These are phyloP conservation scores for Talaromyces rugulosus DNA, from an alignment of 2,329 filamentous ascomycete species.

Conservation along the genomic window DNA sequence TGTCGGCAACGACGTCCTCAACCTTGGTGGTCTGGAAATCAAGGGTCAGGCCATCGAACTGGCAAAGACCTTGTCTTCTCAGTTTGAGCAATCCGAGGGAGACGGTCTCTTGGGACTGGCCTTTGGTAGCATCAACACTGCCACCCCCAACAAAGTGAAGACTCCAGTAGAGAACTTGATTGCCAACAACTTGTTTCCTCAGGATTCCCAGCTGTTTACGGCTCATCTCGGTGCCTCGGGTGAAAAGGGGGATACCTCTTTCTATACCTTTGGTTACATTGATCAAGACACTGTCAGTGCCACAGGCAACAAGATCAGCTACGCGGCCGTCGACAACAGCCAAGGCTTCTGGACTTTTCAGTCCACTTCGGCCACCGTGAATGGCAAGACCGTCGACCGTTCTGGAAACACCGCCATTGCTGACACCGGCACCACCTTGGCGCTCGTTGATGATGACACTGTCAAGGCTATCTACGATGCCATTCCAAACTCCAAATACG, in stretches of 20 bases:
- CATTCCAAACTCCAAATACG: constrained; percentile 59
- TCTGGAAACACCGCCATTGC: constrained; percentile 62
- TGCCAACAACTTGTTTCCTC: constrained; percentile 50
- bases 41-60: constrained; percentile 62
- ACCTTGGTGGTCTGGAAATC: constrained; percentile 58
- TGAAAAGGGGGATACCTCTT: constrained; percentile 46
- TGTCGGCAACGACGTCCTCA: constrained; percentile 61
- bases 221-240: constrained; percentile 55
- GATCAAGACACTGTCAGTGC: constrained; percentile 58
- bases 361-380: constrained; percentile 55
- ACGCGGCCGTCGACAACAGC: constrained; percentile 59
- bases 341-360: constrained; percentile 66
- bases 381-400: constrained; percentile 50
- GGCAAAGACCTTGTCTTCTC: constrained; percentile 54
- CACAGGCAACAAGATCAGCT: constrained; percentile 53
- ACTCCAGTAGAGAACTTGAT: constrained; percentile 71
- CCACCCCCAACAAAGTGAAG: constrained; percentile 50
- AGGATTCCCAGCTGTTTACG: constrained; percentile 57
- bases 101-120: constrained; percentile 67
- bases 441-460: constrained; percentile 58
- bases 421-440: constrained; percentile 68
- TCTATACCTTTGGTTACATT: constrained; percentile 72
- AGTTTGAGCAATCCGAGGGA: constrained; percentile 54
- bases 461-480: constrained; percentile 60
- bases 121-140: constrained; percentile 61